Evolutionary conservation across 495 filamentous ascomycete species (phyloP), one percentile per base, ranked within the genome.

Genomic region (Lasiosphaeria ovina): DNA sequence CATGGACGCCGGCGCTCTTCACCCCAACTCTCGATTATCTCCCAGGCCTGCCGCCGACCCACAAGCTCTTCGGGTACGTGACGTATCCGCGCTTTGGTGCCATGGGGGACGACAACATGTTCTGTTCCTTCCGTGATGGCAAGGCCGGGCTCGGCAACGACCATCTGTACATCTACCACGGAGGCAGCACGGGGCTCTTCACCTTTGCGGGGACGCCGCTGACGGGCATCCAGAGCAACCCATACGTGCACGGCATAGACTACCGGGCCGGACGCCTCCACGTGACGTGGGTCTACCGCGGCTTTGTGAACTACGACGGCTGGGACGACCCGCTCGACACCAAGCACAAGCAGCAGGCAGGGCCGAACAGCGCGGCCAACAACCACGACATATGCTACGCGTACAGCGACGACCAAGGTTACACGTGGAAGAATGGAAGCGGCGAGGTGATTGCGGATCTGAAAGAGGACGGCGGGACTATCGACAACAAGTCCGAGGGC

Each of bases 61-160:
- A 69, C 65, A 55, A 59, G 51, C 66, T 66, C 34, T 73, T 79
- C 55, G 60, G 62, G 48, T 71, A 77, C 56, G 68, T 82, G 5
- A 81, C 79, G 0, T 82, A 82, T 60, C 79, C 79, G 34, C 76
- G 79, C 3, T 82, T 82, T 59, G 70, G 74, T 14, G 54, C 61
- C 4, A 48, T 71, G 0, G 62, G 62, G 1, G 34, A 56, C 35
- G 12, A 51, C 14, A 58, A 66, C 49, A 68, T 82, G 12, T 71
- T 81, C 32, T 75, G 74, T 59, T 73, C 78, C 14, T 70, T 78
- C 58, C 78, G 79, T 0, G 79, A 78, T 32, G 77, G 79, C 54
- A 79, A 76, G 62, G 80, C 77, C 17, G 79, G 79, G 3, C 65
- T 79, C 2, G 78, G 79, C 6, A 77, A 78, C 62, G 77, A 78